Base-by-base conservation (phyloP, 257 asterid genomes). In the Rubia yunnanensis region DNA sequence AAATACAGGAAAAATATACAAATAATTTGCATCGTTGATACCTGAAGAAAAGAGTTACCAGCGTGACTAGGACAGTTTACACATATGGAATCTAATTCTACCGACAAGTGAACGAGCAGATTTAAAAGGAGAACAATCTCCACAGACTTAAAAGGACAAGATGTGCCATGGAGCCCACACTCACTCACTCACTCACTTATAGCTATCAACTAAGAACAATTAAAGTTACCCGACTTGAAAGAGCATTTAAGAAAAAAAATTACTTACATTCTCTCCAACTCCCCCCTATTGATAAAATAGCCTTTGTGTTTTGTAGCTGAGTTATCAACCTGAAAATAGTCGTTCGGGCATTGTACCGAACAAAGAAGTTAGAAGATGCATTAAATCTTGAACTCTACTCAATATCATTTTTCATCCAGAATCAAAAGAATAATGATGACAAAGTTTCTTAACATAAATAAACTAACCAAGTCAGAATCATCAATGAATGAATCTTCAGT, bases 401-500 rank as follows among this genome's bases (percentile, higher is more conserved):
- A 54, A 54, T 32, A 52, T 24, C 18, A 63, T 41, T n/a, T n/a
- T 17, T 9, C 15, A 24, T 32, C 6, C n/a, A n/a, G 20, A 35
- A 69, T 38, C n/a, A 35, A 69, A n/a, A 31, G 9, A n/a, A n/a
- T n/a, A n/a, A 49, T 49, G 17, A 49, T 1, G 7, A 49, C 20
- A 49, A 49, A 39, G 56, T 20, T 0, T 2, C 57, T 54, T 17
- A 1, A 4, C 46, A 32, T n/a, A 54, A 10, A 9, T 41, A 46
- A 59, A 72, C 92, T 60, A 50, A 89, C 99, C 95, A 92, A 77
- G 70, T 92, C 99, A 64, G 97, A 76, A 77, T 92, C 99, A 64
- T 89, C 97, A 53, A 92, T 92, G 73, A 92, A 92, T 56, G 99
- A 92, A 82, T 92, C 99, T 60, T 84, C 94, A 0, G 99, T 92